Evolutionary conservation across 192 early-diverging fungal genomes (phyloP), one percentile per base, ranked within the genome.

Genomic region (Pilaira anomala): DNA sequence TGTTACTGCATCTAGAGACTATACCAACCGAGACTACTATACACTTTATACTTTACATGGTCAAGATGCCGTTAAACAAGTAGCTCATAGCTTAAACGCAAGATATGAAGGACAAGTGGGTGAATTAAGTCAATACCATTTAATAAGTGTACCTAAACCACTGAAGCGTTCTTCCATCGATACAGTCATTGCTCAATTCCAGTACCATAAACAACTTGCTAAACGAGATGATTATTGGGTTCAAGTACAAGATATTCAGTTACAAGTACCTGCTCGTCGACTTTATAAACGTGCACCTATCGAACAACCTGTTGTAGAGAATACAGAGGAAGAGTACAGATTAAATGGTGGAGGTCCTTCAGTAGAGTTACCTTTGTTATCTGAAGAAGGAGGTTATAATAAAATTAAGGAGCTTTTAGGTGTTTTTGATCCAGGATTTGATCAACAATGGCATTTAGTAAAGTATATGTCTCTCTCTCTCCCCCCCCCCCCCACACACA

Each of bases 401-500:
- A 61, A 75, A 11, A 26, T 75, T 18, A 66, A 66, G 40, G 26
- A 60, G 13, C n/a, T 68, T 40, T 73, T 92, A 28, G 69, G 62
- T 26, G 89, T 93, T 28, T 39, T 36, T n/a, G 91, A 93, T 73
- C 90, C 90, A 29, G 87, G 83, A 33, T 87, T 93, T 70, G 40
- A 62, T 46, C 71, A 86, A 26, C 91, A 93, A 66, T 93, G 91
- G 91, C 90, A 93, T 81, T 72, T 93, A 76, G 84, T 92, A 68
- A 72, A 72, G 73, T 14, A 30, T 3, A 21, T 14, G 22, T 48
- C 5, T 16, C 16, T 24, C 3, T 14, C 1, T 61, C 1, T 50
- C 14, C 16, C 4, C 24, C 19, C n/a, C n/a, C n/a, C n/a, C n/a
- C n/a, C n/a, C n/a, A n/a, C n/a, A n/a, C n/a, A n/a, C n/a, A n/a